Evolutionary conservation across 164 flowering plant genomes (phyloP), one percentile per base, ranked within the genome.

Genomic region (Berberis thunbergii): DNA sequence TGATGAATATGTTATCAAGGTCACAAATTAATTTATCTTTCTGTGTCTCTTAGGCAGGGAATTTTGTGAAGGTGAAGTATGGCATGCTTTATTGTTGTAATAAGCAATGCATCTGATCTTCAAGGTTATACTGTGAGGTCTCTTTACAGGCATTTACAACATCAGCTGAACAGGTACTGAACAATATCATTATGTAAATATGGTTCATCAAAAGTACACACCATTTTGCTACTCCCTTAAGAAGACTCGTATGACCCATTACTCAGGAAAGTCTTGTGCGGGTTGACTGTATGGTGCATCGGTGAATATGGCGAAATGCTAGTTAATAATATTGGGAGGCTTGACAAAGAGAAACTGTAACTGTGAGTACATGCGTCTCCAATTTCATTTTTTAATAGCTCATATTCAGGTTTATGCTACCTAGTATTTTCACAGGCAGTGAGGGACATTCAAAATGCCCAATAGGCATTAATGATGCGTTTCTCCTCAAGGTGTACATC

Each of bases 261-360:
- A 9, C 41, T 62, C 81, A 95, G 99, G 99, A 88, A 85, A 80
- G 79, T 72, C 96, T 95, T 78, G 84, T 89, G 70, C 88, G 89
- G 60, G 97, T 95, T n/a, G 67, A 91, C 92, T 41, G 84, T 95
- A 53, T 95, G 99, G 99, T 95, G 97, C 76, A 89, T 95, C 61
- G 99, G 99, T 43, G 99, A 95, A 80, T 95, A 91, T 81, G 97
- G 96, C 70, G 97, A 95, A 49, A 71, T 95, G 90, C 74, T 95
- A 74, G 86, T 95, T 45, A 83, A 82, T 67, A 83, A 79, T 78
- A 72, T 72, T 65, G 96, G 96, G 64, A 77, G 83, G 86, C 94
- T 95, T 68, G 84, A 84, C 60, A 74, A 62, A 57, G 99, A 95
- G 80, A 91, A 89, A 67, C 94, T 13, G 69, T 91, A 68, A 86